phyloP scores from a whole-genome alignment of 768 basidiomycete genomes.

The Pisolithus microcarpus region DNA sequence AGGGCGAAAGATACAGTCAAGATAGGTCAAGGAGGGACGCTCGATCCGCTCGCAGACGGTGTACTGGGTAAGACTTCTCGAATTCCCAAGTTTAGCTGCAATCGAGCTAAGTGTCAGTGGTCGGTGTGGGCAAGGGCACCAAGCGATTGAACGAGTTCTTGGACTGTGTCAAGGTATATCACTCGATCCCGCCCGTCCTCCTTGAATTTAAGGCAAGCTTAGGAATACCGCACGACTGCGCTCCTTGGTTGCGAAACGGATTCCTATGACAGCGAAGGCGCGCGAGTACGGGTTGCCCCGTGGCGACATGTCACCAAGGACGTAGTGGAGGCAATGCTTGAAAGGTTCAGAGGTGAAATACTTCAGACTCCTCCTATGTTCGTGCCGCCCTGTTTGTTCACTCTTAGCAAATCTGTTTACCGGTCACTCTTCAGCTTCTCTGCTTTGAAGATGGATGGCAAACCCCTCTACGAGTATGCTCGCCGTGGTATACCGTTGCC shows the following conservation, averaged over 20 bases:
- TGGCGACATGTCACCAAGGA: slow-evolving; percentile 83
- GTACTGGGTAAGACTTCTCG: slow-evolving; percentile 61
- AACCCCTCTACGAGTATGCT: slow-evolving; percentile 92
- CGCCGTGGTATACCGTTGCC: slow-evolving; percentile 86
- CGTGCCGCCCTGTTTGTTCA: slow-evolving; percentile 10
- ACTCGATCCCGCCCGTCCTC: slow-evolving; percentile 1
- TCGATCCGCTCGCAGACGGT: slow-evolving; percentile 95
- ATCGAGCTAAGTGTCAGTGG: slow-evolving; percentile 42
- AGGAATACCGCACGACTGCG: slow-evolving; percentile 92
- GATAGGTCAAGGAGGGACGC: slow-evolving; percentile 89
- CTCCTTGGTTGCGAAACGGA: slow-evolving; percentile 93
- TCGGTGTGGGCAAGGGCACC: slow-evolving; percentile 86
- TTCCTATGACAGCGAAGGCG: slow-evolving; percentile 87
- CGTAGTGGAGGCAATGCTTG: slow-evolving; percentile 59
- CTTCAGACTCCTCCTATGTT: slow-evolving; percentile 90
- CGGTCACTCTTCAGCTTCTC: slow-evolving; percentile 63
- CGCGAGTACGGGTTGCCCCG: slow-evolving; percentile 65
- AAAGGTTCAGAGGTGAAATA: slow-evolving; percentile 79
- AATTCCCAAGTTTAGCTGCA: not conserved
- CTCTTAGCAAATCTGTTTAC: not conserved
- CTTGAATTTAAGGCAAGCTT: slow-evolving; percentile 13
- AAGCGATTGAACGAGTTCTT: slow-evolving; percentile 80
- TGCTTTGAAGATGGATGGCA: slow-evolving; percentile 97
- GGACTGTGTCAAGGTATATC: slow-evolving; percentile 76
- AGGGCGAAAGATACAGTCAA: slow-evolving; percentile 48